Percentiles rank a stretch among this genome's conserved stretches.
Evolutionary conservation across 208 protist genomes (phyloP).

Genomic region (Spongospora subterranea): DNA sequence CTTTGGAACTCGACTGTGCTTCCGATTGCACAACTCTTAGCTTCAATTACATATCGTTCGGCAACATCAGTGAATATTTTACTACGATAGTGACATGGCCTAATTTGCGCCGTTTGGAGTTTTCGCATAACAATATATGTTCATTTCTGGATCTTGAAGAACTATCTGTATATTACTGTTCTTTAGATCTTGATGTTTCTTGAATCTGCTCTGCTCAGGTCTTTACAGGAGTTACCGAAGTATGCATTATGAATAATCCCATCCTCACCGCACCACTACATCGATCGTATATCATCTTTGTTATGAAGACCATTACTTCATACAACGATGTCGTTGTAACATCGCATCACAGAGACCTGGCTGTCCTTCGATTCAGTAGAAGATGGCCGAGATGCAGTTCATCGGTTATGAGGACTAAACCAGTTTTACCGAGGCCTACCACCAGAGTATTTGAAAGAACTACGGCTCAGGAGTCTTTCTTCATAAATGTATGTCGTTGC

Average conservation of each 20-base stretch:
- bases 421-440: too few species aligned
- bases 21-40: neutral
- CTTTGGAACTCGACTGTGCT: neutral
- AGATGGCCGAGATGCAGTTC: neutral
- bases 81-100: neutral
- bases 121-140: neutral
- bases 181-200: neutral
- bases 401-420: too few species aligned
- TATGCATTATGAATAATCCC: neutral
- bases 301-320: neutral
- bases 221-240: neutral
- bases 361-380: neutral
- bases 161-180: neutral
- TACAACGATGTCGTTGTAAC: constrained; percentile 29
- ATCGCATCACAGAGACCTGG: neutral
- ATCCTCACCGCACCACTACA: neutral
- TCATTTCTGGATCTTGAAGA: neutral
- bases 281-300: neutral
- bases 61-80: neutral
- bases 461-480: too few species aligned
- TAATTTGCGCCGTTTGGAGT: neutral
- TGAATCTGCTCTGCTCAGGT: neutral
- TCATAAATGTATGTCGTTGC: too few species aligned
- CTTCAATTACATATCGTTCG: constrained; percentile 41
- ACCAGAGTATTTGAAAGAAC: too few species aligned